Percentiles rank a stretch among this genome's conserved stretches.
Evolutionary conservation across 768 basidiomycete species (phyloP).

Genomic region (Rhizopogon salebrosus): DNA sequence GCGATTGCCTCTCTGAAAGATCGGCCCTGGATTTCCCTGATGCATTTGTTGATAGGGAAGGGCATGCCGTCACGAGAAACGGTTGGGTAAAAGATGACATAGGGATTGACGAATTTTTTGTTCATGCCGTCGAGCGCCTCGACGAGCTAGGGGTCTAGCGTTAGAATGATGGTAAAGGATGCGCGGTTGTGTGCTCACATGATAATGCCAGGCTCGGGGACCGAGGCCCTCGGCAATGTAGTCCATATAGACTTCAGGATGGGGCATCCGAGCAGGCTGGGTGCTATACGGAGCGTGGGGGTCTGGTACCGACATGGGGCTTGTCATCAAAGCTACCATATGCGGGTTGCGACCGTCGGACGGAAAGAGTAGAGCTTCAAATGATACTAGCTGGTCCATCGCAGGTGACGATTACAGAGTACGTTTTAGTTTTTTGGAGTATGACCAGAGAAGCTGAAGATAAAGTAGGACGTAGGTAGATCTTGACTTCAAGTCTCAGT

Average conservation of each 20-base stretch:
- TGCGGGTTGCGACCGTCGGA: constrained; percentile 73
- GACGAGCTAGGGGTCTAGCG: constrained; percentile 42
- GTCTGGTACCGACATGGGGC: constrained; percentile 41
- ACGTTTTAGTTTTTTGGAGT: not conserved
- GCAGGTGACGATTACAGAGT: constrained; percentile 14
- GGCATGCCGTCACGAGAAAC: constrained; percentile 77
- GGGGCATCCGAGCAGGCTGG: constrained; percentile 60
- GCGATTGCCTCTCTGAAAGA: constrained; percentile 56
- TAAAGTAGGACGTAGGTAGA: constrained; percentile 11
- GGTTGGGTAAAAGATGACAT: constrained; percentile 75
- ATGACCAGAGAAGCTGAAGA: constrained; percentile 12
- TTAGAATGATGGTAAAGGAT: constrained; percentile 13
- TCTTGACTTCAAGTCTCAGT: constrained; percentile 13
- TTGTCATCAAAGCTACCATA: constrained; percentile 70
- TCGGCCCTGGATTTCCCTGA: constrained; percentile 68
- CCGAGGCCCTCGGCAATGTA: constrained; percentile 73
- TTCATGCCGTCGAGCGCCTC: constrained; percentile 79
- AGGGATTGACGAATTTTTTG: constrained; percentile 71
- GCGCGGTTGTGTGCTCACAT: constrained; percentile 37
- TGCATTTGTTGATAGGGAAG: constrained; percentile 73
- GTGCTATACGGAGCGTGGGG: constrained; percentile 41
- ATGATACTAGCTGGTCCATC: constrained; percentile 65
- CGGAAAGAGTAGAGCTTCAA: constrained; percentile 72
- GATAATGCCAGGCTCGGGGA: constrained; percentile 65
- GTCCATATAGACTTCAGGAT: constrained; percentile 84